Base-by-base conservation (phyloP, 1,284 basidiomycete species). In the Pseudozyma tsukubaensis region DNA sequence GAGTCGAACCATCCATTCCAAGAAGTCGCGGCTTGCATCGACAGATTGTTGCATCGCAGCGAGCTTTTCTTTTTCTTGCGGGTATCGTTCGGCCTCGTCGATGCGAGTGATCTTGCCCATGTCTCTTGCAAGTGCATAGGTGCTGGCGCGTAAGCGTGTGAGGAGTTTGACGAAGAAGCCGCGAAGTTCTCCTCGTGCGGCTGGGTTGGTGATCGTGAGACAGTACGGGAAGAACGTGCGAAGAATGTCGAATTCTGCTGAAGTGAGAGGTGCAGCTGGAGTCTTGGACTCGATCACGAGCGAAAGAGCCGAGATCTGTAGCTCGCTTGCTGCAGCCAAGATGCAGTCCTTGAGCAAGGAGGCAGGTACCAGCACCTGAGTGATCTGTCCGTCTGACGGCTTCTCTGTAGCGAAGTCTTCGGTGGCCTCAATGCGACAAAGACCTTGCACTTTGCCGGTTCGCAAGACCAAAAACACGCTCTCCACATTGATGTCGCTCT, bases 141-240 rank as follows among this genome's bases (percentile, higher is more conserved):
- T 67, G 47, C 72, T 75, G 4, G 74, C 72, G 32, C 80, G 79
- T 24, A 82, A 53, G 19, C 78, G 75, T n/a, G 72, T 76, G 34
- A 80, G 59, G 5, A 82, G 55, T 61, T 80, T 79, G 64, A 77
- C 75, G 43, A 79, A 76, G 54, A 66, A 74, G 16, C 76, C 78
- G 24, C 77, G 72, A 43, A 69, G 60, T 40, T 80, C 78, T 39
- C 77, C 69, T 32, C 78, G 61, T 1, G 78, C 78, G 21, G 74
- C 76, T 5, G 78, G 61, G 32, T 73, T 80, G 50, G 76, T 63
- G 34, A 80, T 69, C 36, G 53, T 64, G 24, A 76, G 60, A 49
- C 76, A 74, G 62, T 72, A 59, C 8, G 64, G 60, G 40, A 78
- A 77, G 49, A 78, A 80, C 37, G 55, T 60, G 40, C 59, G 65